phyloP scores from a whole-genome alignment of 129 eudicot species.

The Scalesia atractyloides region DNA sequence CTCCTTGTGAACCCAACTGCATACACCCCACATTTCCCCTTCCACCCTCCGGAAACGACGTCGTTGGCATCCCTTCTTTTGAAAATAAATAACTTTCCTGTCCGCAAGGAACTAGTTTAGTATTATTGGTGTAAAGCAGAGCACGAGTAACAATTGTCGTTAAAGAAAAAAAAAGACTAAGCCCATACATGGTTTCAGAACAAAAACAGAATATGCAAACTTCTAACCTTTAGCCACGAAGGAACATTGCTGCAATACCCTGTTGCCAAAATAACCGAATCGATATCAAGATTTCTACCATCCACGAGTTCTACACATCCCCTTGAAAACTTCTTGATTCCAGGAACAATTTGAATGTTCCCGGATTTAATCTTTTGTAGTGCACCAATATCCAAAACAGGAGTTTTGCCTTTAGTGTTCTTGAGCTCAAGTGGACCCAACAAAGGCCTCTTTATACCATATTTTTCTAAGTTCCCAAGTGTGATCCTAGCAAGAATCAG shows the following conservation, averaged over 20 bases:
- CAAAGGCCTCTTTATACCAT: slow-evolving; percentile 77
- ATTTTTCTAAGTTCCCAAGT: slow-evolving; percentile 69
- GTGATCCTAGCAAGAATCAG: slow-evolving; percentile 44
- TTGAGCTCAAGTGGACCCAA: slow-evolving; percentile 82
- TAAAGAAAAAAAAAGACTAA: no score
- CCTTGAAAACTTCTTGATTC: slow-evolving; percentile 65
- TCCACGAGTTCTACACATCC: slow-evolving; percentile 63
- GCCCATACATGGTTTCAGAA: no score
- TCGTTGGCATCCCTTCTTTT: slow-evolving; percentile 60
- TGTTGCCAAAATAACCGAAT: slow-evolving; percentile 84
- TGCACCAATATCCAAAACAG: slow-evolving; percentile 80
- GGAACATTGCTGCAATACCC: slow-evolving; percentile 97
- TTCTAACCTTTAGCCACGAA: slow-evolving; percentile 86
- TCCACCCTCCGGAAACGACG: slow-evolving; percentile 80
- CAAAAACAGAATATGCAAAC: background rate
- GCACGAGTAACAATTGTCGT: no score
- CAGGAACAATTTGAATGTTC: slow-evolving; percentile 68
- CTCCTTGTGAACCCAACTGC: slow-evolving; percentile 90
- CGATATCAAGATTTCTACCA: slow-evolving; percentile 61
- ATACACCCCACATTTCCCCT: slow-evolving; percentile 84
- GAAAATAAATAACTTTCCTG: slow-evolving; percentile 87
- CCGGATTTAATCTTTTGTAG: slow-evolving; percentile 63
- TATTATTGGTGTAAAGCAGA: no score
- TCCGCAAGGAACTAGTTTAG: background rate
- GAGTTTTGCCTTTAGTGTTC: slow-evolving; percentile 72